Percentiles rank a stretch among this genome's conserved stretches.
Evolutionary conservation across 139 green algal genomes (phyloP).

Genomic region (Chlorella ohadii): DNA sequence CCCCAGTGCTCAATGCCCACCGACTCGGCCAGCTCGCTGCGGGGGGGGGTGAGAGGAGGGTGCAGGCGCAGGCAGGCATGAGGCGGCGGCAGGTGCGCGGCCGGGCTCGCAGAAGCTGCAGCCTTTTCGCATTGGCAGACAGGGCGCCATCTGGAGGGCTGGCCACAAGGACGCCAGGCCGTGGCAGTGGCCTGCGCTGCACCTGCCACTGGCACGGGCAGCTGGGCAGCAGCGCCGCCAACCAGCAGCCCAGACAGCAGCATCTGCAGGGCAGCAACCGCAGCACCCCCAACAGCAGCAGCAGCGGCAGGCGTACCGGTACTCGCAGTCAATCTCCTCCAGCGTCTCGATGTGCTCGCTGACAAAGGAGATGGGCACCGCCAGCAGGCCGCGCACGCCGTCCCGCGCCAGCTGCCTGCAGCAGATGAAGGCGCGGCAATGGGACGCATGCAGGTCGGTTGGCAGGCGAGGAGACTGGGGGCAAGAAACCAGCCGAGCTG

Average conservation of each 20-base stretch:
- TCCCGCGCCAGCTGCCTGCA: slow-evolving; percentile 75
- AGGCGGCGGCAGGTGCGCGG: too few relatives aligned
- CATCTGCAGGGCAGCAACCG: too few relatives aligned
- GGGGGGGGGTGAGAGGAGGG: background rate
- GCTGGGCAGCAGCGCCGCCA: too few relatives aligned
- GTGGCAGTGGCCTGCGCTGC: too few relatives aligned
- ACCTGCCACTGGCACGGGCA: too few relatives aligned
- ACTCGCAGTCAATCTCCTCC: slow-evolving; percentile 99
- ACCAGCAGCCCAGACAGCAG: too few relatives aligned
- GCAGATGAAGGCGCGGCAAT: background rate
- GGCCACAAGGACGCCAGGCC: too few relatives aligned
- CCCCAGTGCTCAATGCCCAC: slow-evolving; percentile 90
- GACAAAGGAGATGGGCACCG: slow-evolving; percentile 98
- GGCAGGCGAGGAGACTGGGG: too few relatives aligned
- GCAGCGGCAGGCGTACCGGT: slow-evolving; percentile 11
- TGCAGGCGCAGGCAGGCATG: background rate
- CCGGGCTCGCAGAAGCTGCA: too few relatives aligned
- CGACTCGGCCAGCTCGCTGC: slow-evolving; percentile 80
- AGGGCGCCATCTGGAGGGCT: too few relatives aligned
- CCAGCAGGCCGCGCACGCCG: slow-evolving; percentile 86
- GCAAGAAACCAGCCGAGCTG: background rate
- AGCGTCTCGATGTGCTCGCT: slow-evolving; percentile 99
- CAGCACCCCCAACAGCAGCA: background rate
- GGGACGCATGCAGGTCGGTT: too few relatives aligned
- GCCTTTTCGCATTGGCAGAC: too few relatives aligned